Conservation (phyloP, 768 basidiomycete genomes). For the Saitozyma sp. region DNA sequence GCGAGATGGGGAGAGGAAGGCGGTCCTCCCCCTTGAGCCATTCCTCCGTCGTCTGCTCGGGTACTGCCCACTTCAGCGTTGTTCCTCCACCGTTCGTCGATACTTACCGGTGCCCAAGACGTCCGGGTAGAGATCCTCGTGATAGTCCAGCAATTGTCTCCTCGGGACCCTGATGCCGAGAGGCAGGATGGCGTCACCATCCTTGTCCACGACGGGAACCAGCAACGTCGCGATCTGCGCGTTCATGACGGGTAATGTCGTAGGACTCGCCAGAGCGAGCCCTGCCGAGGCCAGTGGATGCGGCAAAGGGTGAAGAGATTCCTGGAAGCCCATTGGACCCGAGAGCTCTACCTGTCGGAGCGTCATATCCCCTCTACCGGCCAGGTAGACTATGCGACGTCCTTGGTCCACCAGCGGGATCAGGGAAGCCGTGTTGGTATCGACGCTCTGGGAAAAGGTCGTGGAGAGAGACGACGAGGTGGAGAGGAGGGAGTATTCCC, state of each 20-base stretch:
- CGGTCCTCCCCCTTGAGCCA: constrained; percentile 32
- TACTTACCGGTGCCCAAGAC: constrained; percentile 26
- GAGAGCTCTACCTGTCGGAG: constrained; percentile 50
- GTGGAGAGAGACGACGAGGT: constrained; percentile 17
- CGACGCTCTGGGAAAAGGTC: constrained; percentile 37
- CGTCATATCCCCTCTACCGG: constrained; percentile 52
- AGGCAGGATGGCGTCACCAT: constrained; percentile 49
- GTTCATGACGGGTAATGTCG: constrained; percentile 49
- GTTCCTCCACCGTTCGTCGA: not conserved
- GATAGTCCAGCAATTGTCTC: constrained; percentile 53
- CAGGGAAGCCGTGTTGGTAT: constrained; percentile 47
- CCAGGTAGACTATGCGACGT: constrained; percentile 49
- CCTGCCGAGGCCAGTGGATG: constrained; percentile 35
- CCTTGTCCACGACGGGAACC: constrained; percentile 43
- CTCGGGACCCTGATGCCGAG: constrained; percentile 49
- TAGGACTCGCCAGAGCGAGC: constrained; percentile 35
- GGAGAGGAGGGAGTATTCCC: constrained; percentile 46
- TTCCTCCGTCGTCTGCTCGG: constrained; percentile 24
- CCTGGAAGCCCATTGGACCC: constrained; percentile 40
- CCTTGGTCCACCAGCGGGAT: constrained; percentile 48
- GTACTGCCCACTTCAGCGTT: constrained; percentile 15
- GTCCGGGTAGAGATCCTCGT: constrained; percentile 51
- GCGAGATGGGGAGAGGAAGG: constrained; percentile 20
- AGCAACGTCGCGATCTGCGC: constrained; percentile 50
- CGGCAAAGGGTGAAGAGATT: constrained; percentile 40